Evolutionary conservation across 1,284 basidiomycete species (phyloP), one percentile per base, ranked within the genome.

Genomic region (Pterulicium gracile): DNA sequence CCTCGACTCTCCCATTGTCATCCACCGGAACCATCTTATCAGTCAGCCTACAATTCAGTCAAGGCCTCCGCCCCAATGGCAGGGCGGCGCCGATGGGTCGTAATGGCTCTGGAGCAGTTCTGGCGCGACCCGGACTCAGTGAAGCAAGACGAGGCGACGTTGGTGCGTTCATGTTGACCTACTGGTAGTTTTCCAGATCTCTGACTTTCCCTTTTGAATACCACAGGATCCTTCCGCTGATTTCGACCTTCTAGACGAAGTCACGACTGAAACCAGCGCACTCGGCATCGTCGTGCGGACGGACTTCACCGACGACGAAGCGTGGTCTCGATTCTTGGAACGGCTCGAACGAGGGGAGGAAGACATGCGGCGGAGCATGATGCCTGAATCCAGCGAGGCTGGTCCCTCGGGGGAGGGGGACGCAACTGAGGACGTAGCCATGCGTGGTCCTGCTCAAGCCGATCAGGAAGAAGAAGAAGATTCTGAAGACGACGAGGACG

Each of bases 281-380:
- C n/a, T 32, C 27, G 84, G 83, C 15, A 56, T 87, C 49, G 58
- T 87, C 39, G 58, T 87, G 15, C 75, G 84, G 44, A 79, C 83
- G 3, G 81, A 88, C 56, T 85, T 72, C 55, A 67, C 75, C 1
- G 63, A 83, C 55, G 79, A 85, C 24, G 62, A 62, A 3, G 75
- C 82, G 2, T 88, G 84, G 84, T 55, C 62, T 17, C 52, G 56
- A 1, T 84, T 87, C 58, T 62, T 60, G 48, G 53, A 56, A 14
- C 67, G 68, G 50, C 61, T 88, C 7, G 63, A 67, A 43, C 68
- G 66, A 42, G 67, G 70, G 39, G 76, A 84, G 58, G 64, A 66
- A 50, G 73, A 76, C 52, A 56, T 47, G 43, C 54, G 24, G 41
- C 58, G 41, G 53, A 50, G 49, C 36, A 46, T 18, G 48, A 52